Base-by-base conservation (phyloP, 495 filamentous ascomycete genomes). In the Physcia stellaris region DNA sequence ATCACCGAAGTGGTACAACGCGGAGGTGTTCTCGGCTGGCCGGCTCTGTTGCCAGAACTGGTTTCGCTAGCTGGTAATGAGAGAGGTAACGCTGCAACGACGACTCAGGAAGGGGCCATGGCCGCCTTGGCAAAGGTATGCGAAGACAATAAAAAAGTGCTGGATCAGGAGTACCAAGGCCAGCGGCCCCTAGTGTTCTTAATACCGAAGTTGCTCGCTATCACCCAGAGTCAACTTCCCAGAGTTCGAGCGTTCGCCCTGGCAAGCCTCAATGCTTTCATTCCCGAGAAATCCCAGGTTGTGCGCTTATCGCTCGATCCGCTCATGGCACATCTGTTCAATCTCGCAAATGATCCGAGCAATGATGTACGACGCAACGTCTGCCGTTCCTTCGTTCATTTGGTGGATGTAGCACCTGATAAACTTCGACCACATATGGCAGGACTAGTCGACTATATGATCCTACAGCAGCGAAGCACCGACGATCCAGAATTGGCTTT, bases 21-120 rank as follows among this genome's bases (percentile, higher is more conserved):
- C 45, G 88, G 86, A 23, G 87, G 87, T 5, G 65, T 99, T 35
- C 65, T 87, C 54, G 80, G 76, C 39, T 99, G 90, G 90, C 86
- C 88, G 4, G 81, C 94, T 57, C 62, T 94, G 22, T 57, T 99
- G 13, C 75, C 86, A 12, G 75, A 93, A 47, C 64, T 99, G 10
- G 54, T 95, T 34, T 57, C 73, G 24, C 64, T 88, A 53, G 75
- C 92, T 42, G 68, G 71, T 32, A 93, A 92, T 52, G 66, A 77
- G 38, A 60, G 61, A 11, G 80, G 84, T 2, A 71, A 79, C 43
- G 62, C 74, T 11, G 61, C 82, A 2, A 57, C 67, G 24, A 70
- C 79, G 43, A 74, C 79, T 7, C 88, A 94, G 51, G 92, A 99
- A 55, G 88, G 86, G 43, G 86, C 86, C 34, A 94, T 95, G 83